Evolutionary conservation across 2,329 filamentous ascomycete genomes (phyloP).

Genomic region (Epichloe sp.): DNA sequence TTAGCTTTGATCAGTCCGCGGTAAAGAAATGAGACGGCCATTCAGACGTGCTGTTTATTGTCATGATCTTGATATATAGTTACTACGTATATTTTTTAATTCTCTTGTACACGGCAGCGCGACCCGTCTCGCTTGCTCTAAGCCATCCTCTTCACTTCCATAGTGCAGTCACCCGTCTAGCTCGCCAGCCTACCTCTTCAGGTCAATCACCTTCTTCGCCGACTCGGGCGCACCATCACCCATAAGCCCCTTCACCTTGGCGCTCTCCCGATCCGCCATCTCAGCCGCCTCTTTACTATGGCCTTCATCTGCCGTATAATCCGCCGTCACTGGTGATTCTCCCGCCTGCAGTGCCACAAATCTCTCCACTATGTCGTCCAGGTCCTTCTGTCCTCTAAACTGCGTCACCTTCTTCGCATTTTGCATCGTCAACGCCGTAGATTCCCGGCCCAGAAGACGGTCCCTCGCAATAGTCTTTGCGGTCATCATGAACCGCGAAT

Average conservation of each 20-base stretch:
- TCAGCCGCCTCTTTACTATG: constrained; percentile 10
- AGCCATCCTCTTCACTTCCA: neutral
- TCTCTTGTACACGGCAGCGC: neutral
- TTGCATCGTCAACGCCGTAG: constrained; percentile 58
- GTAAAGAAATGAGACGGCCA: too few relatives aligned
- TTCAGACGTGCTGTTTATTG: neutral
- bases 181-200: neutral
- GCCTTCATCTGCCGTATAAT: neutral
- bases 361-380: constrained; percentile 50
- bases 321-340: constrained; percentile 6
- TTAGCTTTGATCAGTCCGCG: neutral
- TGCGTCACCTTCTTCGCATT: constrained; percentile 83
- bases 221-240: constrained; percentile 17
- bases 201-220: constrained; percentile 6
- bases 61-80: constrained; percentile 4
- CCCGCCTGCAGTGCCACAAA: constrained; percentile 18
- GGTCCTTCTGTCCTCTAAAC: constrained; percentile 51
- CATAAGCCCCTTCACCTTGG: constrained; percentile 20
- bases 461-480: constrained; percentile 67
- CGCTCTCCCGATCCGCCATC: constrained; percentile 16
- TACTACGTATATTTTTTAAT: neutral
- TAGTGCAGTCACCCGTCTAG: neutral
- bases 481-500: constrained; percentile 90
- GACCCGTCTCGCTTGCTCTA: neutral
- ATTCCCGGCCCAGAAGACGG: constrained; percentile 36